A percentile compares a stretch with the other conserved stretches of the same genome.
phyloP scores from a whole-genome alignment of 2,329 filamentous ascomycete genomes.

The Fusarium tuaranense region DNA sequence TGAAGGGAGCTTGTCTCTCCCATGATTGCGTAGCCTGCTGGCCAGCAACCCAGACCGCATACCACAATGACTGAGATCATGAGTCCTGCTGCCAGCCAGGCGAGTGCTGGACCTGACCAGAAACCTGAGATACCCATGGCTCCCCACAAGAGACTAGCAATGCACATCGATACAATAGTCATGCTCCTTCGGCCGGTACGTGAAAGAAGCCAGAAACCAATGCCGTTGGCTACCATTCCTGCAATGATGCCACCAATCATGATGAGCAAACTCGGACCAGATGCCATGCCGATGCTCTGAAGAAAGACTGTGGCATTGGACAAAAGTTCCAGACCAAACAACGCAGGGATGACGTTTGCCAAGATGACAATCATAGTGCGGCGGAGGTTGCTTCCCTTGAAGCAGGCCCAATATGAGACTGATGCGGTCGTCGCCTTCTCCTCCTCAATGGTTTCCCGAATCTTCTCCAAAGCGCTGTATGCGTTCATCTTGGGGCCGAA shows the following conservation, averaged over 20 bases:
- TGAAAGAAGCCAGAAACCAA: slow-evolving; percentile 58
- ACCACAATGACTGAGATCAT: slow-evolving; percentile 56
- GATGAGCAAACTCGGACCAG: slow-evolving; percentile 54
- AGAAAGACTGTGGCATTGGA: slow-evolving; percentile 55
- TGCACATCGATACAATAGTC: slow-evolving; percentile 49
- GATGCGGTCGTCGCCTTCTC: slow-evolving; percentile 46
- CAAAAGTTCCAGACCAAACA: slow-evolving; percentile 59
- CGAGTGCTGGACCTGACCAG: slow-evolving; percentile 1
- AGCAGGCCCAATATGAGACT: slow-evolving; percentile 55
- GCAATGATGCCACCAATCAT: slow-evolving; percentile 59
- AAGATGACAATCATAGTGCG: slow-evolving; percentile 54
- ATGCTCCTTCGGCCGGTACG: slow-evolving; percentile 55
- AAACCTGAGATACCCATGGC: slow-evolving; percentile 50
- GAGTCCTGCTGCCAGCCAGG: slow-evolving; percentile 37
- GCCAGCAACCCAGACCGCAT: slow-evolving; percentile 56
- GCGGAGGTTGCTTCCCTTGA: slow-evolving; percentile 54
- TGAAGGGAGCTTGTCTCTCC: slow-evolving; percentile 44
- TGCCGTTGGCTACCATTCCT: slow-evolving; percentile 57
- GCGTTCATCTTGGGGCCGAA: slow-evolving; percentile 37
- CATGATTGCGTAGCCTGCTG: slow-evolving; percentile 54
- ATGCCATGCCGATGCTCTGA: slow-evolving; percentile 46
- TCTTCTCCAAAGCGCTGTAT: slow-evolving; percentile 25
- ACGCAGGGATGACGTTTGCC: slow-evolving; percentile 53
- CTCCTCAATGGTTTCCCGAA: slow-evolving; percentile 53
- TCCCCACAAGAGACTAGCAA: slow-evolving; percentile 54